phyloP scores from a whole-genome alignment of 192 early-diverging fungal species.

The Coemansia sp. region DNA sequence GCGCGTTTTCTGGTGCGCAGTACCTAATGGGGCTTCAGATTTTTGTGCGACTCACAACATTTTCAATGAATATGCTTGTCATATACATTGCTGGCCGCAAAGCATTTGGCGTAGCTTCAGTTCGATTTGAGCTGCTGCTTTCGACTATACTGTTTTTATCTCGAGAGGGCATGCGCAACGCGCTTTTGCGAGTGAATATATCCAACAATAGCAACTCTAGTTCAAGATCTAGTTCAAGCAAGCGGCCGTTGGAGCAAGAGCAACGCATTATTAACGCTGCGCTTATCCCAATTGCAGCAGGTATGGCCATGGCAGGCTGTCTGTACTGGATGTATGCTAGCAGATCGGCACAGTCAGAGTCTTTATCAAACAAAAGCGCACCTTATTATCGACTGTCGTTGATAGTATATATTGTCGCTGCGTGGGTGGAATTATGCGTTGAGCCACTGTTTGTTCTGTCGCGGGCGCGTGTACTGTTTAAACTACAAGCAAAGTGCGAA shows the following conservation, averaged over 20 bases:
- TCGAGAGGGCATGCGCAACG: slow-evolving; percentile 75
- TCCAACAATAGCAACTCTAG: neutral
- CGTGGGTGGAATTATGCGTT: slow-evolving; percentile 74
- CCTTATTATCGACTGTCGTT: slow-evolving; percentile 61
- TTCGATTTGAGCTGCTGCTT: slow-evolving; percentile 80
- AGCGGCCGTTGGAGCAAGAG: slow-evolving; percentile 23
- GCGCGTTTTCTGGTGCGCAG: slow-evolving; percentile 68
- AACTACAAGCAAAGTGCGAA: slow-evolving; percentile 77
- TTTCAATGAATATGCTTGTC: slow-evolving; percentile 77
- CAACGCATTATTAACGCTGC: slow-evolving; percentile 42
- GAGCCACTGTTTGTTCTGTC: slow-evolving; percentile 86
- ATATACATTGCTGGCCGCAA: slow-evolving; percentile 67
- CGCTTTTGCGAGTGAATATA: slow-evolving; percentile 60
- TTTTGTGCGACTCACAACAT: slow-evolving; percentile 73
- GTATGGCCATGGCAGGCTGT: slow-evolving; percentile 42
- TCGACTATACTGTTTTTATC: slow-evolving; percentile 93
- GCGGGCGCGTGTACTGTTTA: slow-evolving; percentile 70
- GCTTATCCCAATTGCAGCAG: slow-evolving; percentile 54
- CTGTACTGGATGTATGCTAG: slow-evolving; percentile 55
- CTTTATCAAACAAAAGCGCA: slow-evolving; percentile 10
- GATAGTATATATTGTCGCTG: slow-evolving; percentile 68
- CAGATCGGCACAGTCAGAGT: neutral
- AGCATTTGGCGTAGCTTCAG: slow-evolving; percentile 79
- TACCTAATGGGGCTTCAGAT: slow-evolving; percentile 77
- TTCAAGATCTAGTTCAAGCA: neutral